phyloP scores from a whole-genome alignment of 75 land plant genomes.

The Chamaecyparis obtusa region DNA sequence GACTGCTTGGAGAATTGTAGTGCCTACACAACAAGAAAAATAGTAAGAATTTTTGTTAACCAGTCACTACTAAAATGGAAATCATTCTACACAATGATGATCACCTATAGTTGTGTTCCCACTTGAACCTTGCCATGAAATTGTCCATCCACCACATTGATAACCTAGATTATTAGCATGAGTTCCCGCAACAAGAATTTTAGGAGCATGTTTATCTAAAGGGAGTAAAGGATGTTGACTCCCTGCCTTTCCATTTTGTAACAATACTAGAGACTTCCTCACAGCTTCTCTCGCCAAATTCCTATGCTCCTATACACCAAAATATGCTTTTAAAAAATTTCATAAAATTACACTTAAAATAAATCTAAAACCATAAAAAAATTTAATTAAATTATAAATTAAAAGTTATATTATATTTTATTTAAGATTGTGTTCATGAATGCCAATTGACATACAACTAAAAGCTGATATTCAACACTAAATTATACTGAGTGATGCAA shows the following conservation, averaged over 20 bases:
- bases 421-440: background rate
- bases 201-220: slow-evolving; percentile 37
- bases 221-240: slow-evolving; percentile 36
- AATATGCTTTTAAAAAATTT: background rate
- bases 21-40: slow-evolving; percentile 16
- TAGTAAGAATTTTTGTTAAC: background rate
- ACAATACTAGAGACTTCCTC: slow-evolving; percentile 49
- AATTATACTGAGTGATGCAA: background rate
- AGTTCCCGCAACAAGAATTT: slow-evolving; percentile 55
- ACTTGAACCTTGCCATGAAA: slow-evolving; percentile 51
- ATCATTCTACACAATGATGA: background rate
- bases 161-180: slow-evolving; percentile 53
- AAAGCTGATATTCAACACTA: background rate
- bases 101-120: slow-evolving; percentile 34
- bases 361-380: background rate
- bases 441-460: background rate
- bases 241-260: slow-evolving; percentile 42
- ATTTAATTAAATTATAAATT: no score
- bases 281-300: slow-evolving; percentile 58
- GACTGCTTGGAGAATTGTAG: slow-evolving; percentile 36
- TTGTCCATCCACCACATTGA: slow-evolving; percentile 72
- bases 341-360: background rate
- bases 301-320: slow-evolving; percentile 35
- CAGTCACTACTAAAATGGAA: background rate
- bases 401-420: no score